phyloP scores from a whole-genome alignment of 1,284 basidiomycete genomes.

The Tranzscheliella williamsii region DNA sequence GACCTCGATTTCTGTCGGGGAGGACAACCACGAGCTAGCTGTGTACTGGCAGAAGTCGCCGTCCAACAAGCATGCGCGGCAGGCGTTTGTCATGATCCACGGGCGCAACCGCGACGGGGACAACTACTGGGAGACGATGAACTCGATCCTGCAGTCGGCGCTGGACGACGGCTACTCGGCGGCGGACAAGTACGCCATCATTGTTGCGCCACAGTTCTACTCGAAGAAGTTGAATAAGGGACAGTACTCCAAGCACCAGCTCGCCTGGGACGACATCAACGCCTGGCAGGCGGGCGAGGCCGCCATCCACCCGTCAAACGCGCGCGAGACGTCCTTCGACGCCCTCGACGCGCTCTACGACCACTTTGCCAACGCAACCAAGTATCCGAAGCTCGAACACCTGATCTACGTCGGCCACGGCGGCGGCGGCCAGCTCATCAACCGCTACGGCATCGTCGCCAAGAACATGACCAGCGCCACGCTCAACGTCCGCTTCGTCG shows the following conservation, averaged over 20 bases:
- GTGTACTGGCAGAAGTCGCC: constrained; percentile 40
- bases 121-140: constrained; percentile 50
- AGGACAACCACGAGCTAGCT: constrained; percentile 19
- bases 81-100: constrained; percentile 59
- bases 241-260: constrained; percentile 40
- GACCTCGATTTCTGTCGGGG: constrained; percentile 32
- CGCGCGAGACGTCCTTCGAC: constrained; percentile 48
- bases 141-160: constrained; percentile 36
- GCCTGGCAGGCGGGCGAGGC: constrained; percentile 55
- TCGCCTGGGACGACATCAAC: constrained; percentile 56
- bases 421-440: constrained; percentile 57
- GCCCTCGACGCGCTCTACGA: constrained; percentile 52
- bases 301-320: constrained; percentile 44
- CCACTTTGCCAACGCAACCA: constrained; percentile 33
- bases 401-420: constrained; percentile 59
- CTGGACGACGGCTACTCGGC: constrained; percentile 14
- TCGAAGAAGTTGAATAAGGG: constrained; percentile 41
- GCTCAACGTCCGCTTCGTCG: constrained; percentile 48
- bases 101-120: constrained; percentile 50
- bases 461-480: constrained; percentile 19
- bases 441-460: constrained; percentile 52
- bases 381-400: constrained; percentile 46
- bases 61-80: constrained; percentile 22
- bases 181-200: constrained; percentile 35
- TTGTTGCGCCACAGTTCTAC: constrained; percentile 56